Base-by-base conservation (phyloP, 306 rosid genomes). In the Trifolium subterraneum region DNA sequence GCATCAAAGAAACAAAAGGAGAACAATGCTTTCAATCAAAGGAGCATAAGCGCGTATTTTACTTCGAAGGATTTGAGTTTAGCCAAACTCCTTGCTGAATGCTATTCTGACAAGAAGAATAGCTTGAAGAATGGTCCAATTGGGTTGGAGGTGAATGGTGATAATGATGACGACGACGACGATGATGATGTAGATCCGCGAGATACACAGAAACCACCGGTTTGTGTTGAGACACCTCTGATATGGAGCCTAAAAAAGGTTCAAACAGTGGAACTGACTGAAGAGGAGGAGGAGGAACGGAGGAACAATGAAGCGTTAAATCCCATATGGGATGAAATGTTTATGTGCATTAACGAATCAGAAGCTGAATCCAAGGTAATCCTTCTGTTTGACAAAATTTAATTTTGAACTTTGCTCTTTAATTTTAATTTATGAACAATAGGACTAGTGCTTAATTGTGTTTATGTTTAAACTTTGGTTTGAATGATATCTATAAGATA, bases 231-330 rank as follows among this genome's bases (percentile, higher is more conserved):
- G 11, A 7, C 39, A 7, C 19, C 19, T 25, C 3, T 29, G 39
- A 59, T 27, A 59, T 56, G 63, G 63, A 56, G 63, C 35, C 35
- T 56, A 11, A 56, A 52, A 52, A 52, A 4, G 14, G 60, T 20
- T 12, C 31, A 55, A 7, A 27, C 6, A 7, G 18, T 59, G 5
- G 5, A 27, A 25, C 13, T 25, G 38, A 13, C 64, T 5, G 14
- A 59, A 36, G 36, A 20, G 31, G n/a, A 60, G 3, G 20, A 60
- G 66, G 66, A 29, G 35, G 0, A 5, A 15, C 59, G 3, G 39
- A 36, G 10, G 39, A 8, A 36, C 1, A 7, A 7, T 36, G 39
- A 36, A 8, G 10, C 2, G 39, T 7, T 7, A 8, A n/a, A n/a
- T 7, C 1, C 2, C 9, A 23, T 56, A 56, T 56, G 63, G 63